Percentiles rank a stretch among this genome's conserved stretches.
Conservation (phyloP, 495 filamentous ascomycete species). For the Chaetomium cochliodes region DNA sequence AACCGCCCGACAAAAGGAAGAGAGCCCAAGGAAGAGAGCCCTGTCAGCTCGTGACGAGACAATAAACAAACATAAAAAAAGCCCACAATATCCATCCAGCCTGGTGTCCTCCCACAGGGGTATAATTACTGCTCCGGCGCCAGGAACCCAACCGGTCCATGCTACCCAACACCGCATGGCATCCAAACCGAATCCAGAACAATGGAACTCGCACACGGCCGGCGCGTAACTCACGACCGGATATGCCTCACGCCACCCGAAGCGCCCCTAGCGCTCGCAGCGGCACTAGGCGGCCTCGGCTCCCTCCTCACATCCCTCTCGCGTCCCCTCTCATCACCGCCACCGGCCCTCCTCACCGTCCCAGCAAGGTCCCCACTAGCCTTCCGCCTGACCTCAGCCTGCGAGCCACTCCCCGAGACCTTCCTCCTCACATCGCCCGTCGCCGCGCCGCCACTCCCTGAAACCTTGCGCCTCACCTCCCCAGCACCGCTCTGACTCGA, state of each 20-base stretch:
- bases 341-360: background rate
- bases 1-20: background rate
- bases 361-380: background rate
- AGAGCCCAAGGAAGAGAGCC: background rate
- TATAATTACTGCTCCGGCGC: background rate
- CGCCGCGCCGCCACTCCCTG: background rate
- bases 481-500: background rate
- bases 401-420: background rate
- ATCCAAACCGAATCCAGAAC: too few relatives aligned
- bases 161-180: background rate
- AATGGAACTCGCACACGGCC: background rate
- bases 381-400: conserved; percentile 3
- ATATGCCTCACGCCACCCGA: conserved; percentile 5
- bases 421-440: conserved; percentile 4
- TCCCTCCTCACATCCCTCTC: conserved; percentile 12
- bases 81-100: background rate
- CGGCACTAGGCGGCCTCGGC: conserved; percentile 10
- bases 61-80: background rate
- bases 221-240: background rate
- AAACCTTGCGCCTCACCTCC: conserved; percentile 7
- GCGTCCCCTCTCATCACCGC: background rate
- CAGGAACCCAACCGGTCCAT: background rate
- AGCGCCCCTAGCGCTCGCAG: background rate
- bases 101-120: background rate
- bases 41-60: background rate